Evolutionary conservation across 257 asterid genomes (phyloP).

Genomic region (Thymus quinquecostatus): DNA sequence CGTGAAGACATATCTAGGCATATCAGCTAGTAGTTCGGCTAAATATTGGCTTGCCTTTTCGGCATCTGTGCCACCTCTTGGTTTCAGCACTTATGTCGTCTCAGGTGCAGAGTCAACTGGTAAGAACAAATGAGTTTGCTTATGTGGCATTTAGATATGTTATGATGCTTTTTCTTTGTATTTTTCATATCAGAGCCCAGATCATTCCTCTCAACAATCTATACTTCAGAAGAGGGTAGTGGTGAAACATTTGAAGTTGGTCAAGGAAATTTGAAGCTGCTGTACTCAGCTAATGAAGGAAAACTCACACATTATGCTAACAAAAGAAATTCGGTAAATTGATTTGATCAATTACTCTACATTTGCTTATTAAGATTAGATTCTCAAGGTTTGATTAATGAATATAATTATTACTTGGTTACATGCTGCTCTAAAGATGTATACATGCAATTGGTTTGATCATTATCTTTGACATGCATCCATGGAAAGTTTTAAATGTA

Average conservation of each 20-base stretch:
- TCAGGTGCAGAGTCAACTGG: slow-evolving; percentile 50
- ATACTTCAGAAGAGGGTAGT: slow-evolving; percentile 40
- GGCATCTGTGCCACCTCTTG: slow-evolving; percentile 74
- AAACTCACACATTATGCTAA: slow-evolving; percentile 56
- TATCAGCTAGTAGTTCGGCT: slow-evolving; percentile 49
- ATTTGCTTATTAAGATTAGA: slow-evolving; percentile 10
- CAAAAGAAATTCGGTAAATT: slow-evolving; percentile 55
- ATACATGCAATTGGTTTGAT: slow-evolving; percentile 21
- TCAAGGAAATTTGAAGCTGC: slow-evolving; percentile 71
- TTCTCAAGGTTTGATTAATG: slow-evolving; percentile 4
- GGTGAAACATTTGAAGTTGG: slow-evolving; percentile 65
- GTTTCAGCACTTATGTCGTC: slow-evolving; percentile 74
- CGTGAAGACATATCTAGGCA: slow-evolving; percentile 58
- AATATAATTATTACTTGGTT: slow-evolving; percentile 18
- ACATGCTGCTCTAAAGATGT: slow-evolving; percentile 11
- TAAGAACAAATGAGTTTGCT: slow-evolving; percentile 31
- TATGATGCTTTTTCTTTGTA: slow-evolving; percentile 21
- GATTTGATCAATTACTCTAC: slow-evolving; percentile 17
- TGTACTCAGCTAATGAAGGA: slow-evolving; percentile 57
- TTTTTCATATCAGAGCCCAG: slow-evolving; percentile 39
- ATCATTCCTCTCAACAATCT: slow-evolving; percentile 47
- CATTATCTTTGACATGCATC: slow-evolving; percentile 15
- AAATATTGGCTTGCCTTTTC: slow-evolving; percentile 72
- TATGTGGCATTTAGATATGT: slow-evolving; percentile 21
- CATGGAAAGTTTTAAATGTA: slow-evolving; percentile 13